These are phyloP conservation scores for Aspergillus avenaceus DNA, from an alignment of 495 filamentous ascomycete species.

Conservation along the genomic window DNA sequence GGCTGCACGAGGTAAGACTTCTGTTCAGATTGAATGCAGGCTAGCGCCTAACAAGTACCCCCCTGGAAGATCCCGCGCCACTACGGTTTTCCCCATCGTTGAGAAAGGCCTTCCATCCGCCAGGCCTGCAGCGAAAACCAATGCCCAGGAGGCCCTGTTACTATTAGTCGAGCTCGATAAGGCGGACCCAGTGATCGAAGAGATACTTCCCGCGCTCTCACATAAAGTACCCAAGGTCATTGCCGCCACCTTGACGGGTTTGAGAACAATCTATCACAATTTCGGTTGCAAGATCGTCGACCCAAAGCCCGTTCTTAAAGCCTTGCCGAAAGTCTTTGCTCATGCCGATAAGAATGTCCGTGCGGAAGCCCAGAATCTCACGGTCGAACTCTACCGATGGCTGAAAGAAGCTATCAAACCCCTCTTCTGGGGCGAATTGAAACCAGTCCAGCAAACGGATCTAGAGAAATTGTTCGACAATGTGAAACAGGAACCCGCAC, in stretches of 20 bases:
- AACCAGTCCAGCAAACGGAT: constrained; percentile 92
- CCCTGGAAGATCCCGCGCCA: constrained; percentile 60
- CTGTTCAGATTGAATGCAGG: too few relatives aligned
- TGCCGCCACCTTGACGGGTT: constrained; percentile 72
- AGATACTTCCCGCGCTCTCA: constrained; percentile 76
- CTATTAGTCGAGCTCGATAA: constrained; percentile 89
- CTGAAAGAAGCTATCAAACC: constrained; percentile 97
- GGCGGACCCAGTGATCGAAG: constrained; percentile 81
- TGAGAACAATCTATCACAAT: constrained; percentile 82
- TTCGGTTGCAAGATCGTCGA: constrained; percentile 96
- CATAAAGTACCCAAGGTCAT: constrained; percentile 95
- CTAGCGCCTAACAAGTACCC: constrained; percentile 13
- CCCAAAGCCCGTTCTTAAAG: constrained; percentile 91
- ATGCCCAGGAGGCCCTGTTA: constrained; percentile 79
- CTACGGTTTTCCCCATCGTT: constrained; percentile 70
- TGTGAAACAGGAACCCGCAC: constrained; percentile 78
- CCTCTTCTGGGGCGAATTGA: constrained; percentile 93
- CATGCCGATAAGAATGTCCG: constrained; percentile 99
- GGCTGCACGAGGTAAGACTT: constrained; percentile 62
- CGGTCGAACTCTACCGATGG: constrained; percentile 96
- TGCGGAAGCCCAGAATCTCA: constrained; percentile 85
- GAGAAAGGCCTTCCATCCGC: constrained; percentile 91
- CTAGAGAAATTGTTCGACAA: constrained; percentile 91
- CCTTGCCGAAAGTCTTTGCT: constrained; percentile 84
- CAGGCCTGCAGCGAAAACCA: constrained; percentile 81